Conservation (phyloP, 805 yeast genomes). For the Candida mattraensis region DNA sequence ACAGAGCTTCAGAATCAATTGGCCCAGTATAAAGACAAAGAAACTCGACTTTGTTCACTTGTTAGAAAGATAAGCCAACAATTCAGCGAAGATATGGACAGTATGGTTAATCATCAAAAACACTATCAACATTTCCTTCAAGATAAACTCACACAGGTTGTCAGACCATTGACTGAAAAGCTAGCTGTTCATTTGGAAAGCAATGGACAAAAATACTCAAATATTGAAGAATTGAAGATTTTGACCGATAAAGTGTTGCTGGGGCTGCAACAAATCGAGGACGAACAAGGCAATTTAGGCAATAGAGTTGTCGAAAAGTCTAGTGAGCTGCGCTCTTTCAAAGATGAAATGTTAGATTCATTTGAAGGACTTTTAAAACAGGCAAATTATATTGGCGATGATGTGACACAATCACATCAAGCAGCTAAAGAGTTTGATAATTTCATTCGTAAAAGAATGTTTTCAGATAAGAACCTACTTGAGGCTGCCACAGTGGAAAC, state of each 20-base stretch:
- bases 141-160: constrained; percentile 14
- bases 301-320: constrained; percentile 9
- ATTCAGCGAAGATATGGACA: constrained; percentile 29
- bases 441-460: constrained; percentile 9
- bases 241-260: constrained; percentile 1
- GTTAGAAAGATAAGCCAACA: constrained; percentile 26
- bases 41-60: constrained; percentile 11
- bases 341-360: constrained; percentile 8
- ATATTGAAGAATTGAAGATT: background rate
- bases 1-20: constrained; percentile 34
- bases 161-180: constrained; percentile 16
- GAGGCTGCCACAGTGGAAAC: constrained; percentile 6
- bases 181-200: constrained; percentile 3
- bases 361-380: constrained; percentile 1
- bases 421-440: constrained; percentile 10
- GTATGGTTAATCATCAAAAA: constrained; percentile 22
- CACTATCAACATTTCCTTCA: constrained; percentile 16
- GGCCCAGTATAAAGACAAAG: constrained; percentile 21
- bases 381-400: too few relatives aligned
- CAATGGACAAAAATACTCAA: background rate
- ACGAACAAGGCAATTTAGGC: constrained; percentile 9
- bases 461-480: constrained; percentile 3
- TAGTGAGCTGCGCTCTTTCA: constrained; percentile 12
- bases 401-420: constrained; percentile 2
- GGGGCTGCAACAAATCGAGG: constrained; percentile 5